These are phyloP conservation scores for Crassisporium funariophilum DNA, from an alignment of 768 basidiomycete genomes.

Conservation along the genomic window DNA sequence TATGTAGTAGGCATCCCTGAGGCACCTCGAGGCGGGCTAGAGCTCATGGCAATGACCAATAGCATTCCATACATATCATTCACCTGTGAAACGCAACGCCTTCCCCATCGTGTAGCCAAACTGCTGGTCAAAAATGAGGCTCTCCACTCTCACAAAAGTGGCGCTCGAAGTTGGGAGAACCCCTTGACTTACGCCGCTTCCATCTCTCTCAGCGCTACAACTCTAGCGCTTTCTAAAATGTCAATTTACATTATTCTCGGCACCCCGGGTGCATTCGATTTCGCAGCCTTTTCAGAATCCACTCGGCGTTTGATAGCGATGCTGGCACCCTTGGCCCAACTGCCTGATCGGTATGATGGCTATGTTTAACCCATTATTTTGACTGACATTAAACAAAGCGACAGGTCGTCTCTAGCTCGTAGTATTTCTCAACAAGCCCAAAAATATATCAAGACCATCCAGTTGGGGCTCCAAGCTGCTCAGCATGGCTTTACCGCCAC, in stretches of 20 bases:
- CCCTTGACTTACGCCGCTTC: too few relatives aligned
- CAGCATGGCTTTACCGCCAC: conserved; percentile 17
- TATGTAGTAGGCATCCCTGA: too few relatives aligned
- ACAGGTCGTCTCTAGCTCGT: conserved; percentile 1
- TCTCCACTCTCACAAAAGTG: too few relatives aligned
- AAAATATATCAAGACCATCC: conserved; percentile 10
- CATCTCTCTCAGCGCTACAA: too few relatives aligned
- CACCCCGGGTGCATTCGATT: conserved; percentile 18
- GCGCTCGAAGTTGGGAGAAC: too few relatives aligned
- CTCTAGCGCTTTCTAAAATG: conserved; percentile 9
- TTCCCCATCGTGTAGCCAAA: too few relatives aligned
- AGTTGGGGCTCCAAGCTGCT: conserved; percentile 13
- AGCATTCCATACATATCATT: too few relatives aligned
- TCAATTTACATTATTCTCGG: conserved; percentile 18
- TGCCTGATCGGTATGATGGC: conserved; percentile 11
- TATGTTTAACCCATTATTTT: too few relatives aligned
- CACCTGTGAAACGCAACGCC: too few relatives aligned
- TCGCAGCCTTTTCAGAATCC: conserved; percentile 13
- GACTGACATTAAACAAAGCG: background rate
- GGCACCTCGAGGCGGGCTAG: too few relatives aligned
- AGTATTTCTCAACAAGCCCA: conserved; percentile 10
- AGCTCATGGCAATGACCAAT: too few relatives aligned
- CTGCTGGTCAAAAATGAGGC: too few relatives aligned
- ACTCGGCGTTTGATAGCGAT: conserved; percentile 15
- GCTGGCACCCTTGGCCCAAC: conserved; percentile 11